Evolutionary conservation across 768 basidiomycete genomes (phyloP), one percentile per base, ranked within the genome.

Genomic region (Fomitopsis serialis): DNA sequence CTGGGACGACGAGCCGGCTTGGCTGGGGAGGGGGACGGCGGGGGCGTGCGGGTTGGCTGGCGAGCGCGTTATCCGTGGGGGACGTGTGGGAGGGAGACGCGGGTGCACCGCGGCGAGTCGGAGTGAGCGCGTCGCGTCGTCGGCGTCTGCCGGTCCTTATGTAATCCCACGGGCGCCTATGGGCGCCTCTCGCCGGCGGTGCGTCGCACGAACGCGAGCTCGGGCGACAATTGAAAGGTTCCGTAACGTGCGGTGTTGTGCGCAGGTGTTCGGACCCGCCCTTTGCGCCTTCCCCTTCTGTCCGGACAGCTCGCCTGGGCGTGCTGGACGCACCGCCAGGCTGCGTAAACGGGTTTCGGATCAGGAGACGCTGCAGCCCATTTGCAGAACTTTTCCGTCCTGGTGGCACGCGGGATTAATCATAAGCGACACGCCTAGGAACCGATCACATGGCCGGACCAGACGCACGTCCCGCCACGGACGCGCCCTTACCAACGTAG

Each of bases 61-160:
- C 50, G 44, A 46, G 54, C 54, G 54, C 34, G 40, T 57, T 55
- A 32, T 37, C 40, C 58, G 61, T 58, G 52, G 61, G 52, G 52
- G 58, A 59, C 61, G 61, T 56, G 61, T 62, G 61, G 53, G 57
- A 52, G 60, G 50, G 55, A 61, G 57, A 61, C 60, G 55, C 60
- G 60, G 60, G 52, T 54, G 60, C 56, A 58, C 60, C 56, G 59
- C 59, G 59, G 59, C 58, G 48, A 40, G n/a, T 36, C 36, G 45
- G 32, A 53, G 49, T 53, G 60, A 61, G 60, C 60, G 60, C 60
- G 60, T 61, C 60, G 60, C 60, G 60, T 61, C 55, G 34, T 27
- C 52, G 52, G 52, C 45, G 45, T 35, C 34, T 35, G 52, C 52
- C 52, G 52, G 51, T 9, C 23, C 19, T 53, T 53, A 53, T 24